These are phyloP conservation scores for Inga laurina DNA, from an alignment of 306 rosid genomes.

Conservation along the genomic window DNA sequence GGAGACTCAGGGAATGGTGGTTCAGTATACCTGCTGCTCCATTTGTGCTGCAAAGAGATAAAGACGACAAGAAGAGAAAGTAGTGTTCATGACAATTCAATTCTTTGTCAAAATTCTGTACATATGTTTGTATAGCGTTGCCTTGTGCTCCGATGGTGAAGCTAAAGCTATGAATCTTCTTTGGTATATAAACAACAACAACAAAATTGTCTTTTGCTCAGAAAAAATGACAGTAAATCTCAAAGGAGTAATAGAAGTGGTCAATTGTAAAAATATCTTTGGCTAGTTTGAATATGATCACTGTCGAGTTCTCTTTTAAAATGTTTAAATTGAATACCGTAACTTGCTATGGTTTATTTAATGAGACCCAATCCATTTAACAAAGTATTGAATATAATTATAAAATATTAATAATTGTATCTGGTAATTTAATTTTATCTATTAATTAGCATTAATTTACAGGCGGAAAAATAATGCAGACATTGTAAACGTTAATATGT, in stretches of 20 bases:
- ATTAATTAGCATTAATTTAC: no score
- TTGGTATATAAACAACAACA: no score
- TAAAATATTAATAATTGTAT: neutral
- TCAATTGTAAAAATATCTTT: neutral
- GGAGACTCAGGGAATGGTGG: conserved; percentile 97
- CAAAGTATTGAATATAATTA: neutral
- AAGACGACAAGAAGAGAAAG: conserved; percentile 80
- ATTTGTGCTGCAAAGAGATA: conserved; percentile 76
- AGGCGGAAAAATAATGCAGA: neutral
- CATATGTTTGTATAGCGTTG: conserved; percentile 23
- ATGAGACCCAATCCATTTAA: neutral
- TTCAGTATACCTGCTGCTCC: conserved; percentile 99
- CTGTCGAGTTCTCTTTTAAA: neutral
- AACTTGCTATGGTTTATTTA: neutral
- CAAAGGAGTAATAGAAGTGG: neutral
- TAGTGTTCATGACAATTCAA: conserved; percentile 40
- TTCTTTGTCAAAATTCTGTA: conserved; percentile 24
- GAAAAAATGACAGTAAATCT: neutral
- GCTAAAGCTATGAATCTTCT: neutral
- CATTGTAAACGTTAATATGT: neutral
- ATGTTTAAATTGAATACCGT: neutral
- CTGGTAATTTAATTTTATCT: neutral
- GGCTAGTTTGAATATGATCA: neutral
- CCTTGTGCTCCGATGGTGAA: neutral
- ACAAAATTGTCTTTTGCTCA: neutral